A percentile compares a stretch with the other conserved stretches of the same genome.
These are phyloP conservation scores for Hansenula sp. DNA, from an alignment of 1,139 yeast genomes.

Conservation along the genomic window DNA sequence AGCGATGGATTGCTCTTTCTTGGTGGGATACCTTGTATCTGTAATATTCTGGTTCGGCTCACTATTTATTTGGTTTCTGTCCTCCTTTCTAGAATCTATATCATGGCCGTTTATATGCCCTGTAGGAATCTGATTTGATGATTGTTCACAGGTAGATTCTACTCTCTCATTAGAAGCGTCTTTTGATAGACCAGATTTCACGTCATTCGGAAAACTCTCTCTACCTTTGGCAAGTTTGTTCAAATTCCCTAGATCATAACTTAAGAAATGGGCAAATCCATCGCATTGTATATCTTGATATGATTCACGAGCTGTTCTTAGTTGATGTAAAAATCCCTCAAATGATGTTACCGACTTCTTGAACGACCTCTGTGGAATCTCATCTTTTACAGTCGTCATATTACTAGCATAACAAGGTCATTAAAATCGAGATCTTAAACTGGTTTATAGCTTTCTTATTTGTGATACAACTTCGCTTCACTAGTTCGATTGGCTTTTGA, in stretches of 20 bases:
- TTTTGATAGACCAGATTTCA: background rate
- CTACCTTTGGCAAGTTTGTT: background rate
- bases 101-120: background rate
- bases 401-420: background rate
- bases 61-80: no score
- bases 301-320: background rate
- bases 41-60: no score
- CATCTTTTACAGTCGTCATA: background rate
- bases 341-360: slow-evolving; percentile 1
- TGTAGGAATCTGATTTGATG: no score
- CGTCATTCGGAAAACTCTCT: no score
- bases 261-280: slow-evolving; percentile 2
- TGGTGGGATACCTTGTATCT: no score
- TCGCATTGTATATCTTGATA: slow-evolving; percentile 3
- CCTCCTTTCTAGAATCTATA: no score
- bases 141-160: no score
- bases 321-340: slow-evolving; percentile 1
- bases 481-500: no score
- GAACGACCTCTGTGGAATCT: background rate
- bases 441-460: no score
- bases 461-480: no score
- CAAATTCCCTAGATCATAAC: slow-evolving; percentile 1
- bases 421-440: no score
- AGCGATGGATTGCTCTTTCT: no score
- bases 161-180: background rate